Conservation (phyloP, 2,329 filamentous ascomycete species). For the Rhinocladiella similis region DNA sequence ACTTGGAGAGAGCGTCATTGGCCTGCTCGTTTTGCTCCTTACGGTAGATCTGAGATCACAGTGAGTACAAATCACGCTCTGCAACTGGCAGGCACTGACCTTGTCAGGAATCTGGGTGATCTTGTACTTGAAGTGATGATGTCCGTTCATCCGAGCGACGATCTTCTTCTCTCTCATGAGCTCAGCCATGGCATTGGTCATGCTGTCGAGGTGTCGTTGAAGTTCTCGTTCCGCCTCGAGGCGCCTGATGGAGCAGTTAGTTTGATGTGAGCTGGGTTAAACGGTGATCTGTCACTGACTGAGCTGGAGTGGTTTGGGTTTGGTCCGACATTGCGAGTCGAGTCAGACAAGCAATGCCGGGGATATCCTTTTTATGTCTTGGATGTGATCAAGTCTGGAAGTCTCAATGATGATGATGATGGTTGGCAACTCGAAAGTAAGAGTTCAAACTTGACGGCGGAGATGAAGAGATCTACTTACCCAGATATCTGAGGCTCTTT, state of each 20-base stretch:
- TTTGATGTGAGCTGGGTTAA: background rate
- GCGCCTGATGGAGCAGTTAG: background rate
- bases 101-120: slow-evolving; percentile 1
- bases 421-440: background rate
- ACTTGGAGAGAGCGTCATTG: slow-evolving; percentile 6
- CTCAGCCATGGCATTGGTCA: slow-evolving; percentile 2
- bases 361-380: background rate
- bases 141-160: slow-evolving; percentile 7
- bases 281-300: background rate
- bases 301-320: background rate
- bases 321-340: background rate
- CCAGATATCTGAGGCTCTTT: background rate
- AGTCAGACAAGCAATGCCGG: no score
- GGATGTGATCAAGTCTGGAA: background rate
- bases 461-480: background rate
- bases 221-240: slow-evolving; percentile 1
- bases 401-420: background rate
- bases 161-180: slow-evolving; percentile 9
- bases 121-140: background rate
- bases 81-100: background rate
- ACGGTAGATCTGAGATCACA: slow-evolving; percentile 8
- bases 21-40: background rate
- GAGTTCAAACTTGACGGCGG: background rate
- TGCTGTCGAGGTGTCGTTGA: background rate
- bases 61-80: background rate